Percentiles rank a stretch among this genome's conserved stretches.
These are phyloP conservation scores for Hypoxylon trugodes DNA, from an alignment of 495 filamentous ascomycete species.

Conservation along the genomic window DNA sequence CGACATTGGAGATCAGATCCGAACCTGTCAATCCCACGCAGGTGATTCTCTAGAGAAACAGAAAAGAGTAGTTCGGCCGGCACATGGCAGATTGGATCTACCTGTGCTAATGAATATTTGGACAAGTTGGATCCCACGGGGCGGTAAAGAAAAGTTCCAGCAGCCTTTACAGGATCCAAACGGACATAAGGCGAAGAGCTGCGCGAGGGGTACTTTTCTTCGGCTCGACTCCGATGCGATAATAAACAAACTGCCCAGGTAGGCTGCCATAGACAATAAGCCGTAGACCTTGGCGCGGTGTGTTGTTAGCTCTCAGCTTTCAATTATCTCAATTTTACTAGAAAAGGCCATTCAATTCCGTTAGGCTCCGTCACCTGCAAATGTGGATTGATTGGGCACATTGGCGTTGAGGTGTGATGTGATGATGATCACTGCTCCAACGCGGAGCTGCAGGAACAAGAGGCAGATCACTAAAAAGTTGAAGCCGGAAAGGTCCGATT, in stretches of 20 bases:
- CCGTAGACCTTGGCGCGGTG: neutral
- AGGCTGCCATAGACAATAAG: neutral
- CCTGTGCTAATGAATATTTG: neutral
- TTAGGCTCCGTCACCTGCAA: too few relatives aligned
- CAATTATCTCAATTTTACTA: too few relatives aligned
- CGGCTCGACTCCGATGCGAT: neutral
- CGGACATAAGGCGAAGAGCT: neutral
- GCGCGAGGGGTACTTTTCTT: slow-evolving; percentile 2
- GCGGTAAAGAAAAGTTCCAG: neutral
- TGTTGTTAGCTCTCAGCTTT: neutral
- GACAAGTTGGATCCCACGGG: slow-evolving; percentile 1
- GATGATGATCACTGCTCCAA: neutral
- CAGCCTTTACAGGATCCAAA: neutral
- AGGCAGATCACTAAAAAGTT: too few relatives aligned
- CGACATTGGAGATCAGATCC: slow-evolving; percentile 22
- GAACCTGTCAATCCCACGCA: slow-evolving; percentile 6
- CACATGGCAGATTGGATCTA: slow-evolving; percentile 5
- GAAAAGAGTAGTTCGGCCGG: slow-evolving; percentile 1
- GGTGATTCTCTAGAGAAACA: neutral
- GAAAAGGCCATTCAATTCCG: too few relatives aligned
- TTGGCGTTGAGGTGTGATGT: neutral
- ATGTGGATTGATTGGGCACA: neutral
- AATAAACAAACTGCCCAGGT: neutral
- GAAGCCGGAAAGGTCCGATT: too few relatives aligned
- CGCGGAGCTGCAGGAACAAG: neutral